Percentiles rank a stretch among this genome's conserved stretches.
Evolutionary conservation across 495 filamentous ascomycete genomes (phyloP).

Genomic region (Neurospora pannonica): DNA sequence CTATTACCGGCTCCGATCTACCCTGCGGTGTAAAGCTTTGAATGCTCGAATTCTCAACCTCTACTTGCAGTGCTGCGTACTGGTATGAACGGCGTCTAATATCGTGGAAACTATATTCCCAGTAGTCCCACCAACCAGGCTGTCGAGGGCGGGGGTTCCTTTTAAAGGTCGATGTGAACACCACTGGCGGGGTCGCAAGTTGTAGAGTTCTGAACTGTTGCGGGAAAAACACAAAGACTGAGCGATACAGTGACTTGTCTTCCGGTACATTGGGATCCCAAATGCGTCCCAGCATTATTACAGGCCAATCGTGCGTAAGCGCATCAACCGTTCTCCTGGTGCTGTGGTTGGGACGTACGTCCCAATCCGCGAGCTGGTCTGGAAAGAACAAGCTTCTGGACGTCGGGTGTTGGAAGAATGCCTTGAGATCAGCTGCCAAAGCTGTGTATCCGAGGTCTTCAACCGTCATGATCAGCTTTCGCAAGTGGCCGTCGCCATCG

Average conservation of each 20-base stretch:
- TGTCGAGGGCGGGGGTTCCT: background rate
- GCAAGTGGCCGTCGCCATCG: background rate
- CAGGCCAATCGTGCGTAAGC: too few species aligned
- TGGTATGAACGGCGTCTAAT: background rate
- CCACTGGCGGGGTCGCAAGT: background rate
- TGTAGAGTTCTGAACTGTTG: too few species aligned
- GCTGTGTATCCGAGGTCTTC: background rate
- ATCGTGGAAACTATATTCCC: too few species aligned
- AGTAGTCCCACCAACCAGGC: too few species aligned
- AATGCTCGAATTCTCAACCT: too few species aligned
- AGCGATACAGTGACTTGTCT: background rate
- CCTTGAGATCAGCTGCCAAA: background rate
- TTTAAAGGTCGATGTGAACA: background rate
- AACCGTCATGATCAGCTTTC: background rate
- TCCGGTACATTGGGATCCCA: background rate
- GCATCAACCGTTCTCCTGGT: background rate
- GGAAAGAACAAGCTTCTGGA: too few species aligned
- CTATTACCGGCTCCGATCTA: background rate
- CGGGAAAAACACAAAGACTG: background rate
- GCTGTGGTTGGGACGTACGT: background rate
- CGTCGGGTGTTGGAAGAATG: background rate
- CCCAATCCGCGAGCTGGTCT: background rate
- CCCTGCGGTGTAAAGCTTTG: background rate
- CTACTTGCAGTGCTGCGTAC: background rate
- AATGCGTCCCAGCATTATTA: background rate